Percentiles rank a stretch among this genome's conserved stretches.
These are phyloP conservation scores for Exserohilum rostratum DNA, from an alignment of 2,329 filamentous ascomycete genomes.

Conservation along the genomic window DNA sequence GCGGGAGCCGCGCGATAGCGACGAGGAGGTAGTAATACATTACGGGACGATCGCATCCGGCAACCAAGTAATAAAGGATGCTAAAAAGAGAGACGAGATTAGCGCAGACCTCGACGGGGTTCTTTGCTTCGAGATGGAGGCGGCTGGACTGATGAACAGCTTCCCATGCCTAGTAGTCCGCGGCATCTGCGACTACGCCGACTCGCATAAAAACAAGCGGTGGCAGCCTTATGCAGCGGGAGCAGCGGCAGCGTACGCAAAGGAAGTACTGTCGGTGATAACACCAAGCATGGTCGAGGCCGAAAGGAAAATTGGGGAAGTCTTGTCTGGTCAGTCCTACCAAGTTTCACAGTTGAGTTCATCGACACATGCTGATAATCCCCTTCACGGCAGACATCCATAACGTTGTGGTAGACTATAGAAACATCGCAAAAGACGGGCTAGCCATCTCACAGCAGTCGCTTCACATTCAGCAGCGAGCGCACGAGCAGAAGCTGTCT, in stretches of 20 bases:
- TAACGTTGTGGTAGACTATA: slow-evolving; percentile 6
- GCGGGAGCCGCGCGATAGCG: too few species aligned
- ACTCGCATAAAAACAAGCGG: background rate
- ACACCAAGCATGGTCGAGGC: background rate
- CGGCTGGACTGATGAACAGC: slow-evolving; percentile 3
- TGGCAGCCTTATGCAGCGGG: background rate
- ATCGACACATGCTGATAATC: slow-evolving; percentile 13
- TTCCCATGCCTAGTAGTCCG: slow-evolving; percentile 6
- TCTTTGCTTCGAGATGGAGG: slow-evolving; percentile 8
- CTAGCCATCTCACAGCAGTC: slow-evolving; percentile 4
- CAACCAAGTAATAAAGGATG: background rate
- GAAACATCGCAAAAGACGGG: slow-evolving; percentile 4
- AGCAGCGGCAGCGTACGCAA: background rate
- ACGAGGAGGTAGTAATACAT: slow-evolving; percentile 35
- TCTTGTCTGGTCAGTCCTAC: slow-evolving; percentile 13
- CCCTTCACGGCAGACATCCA: slow-evolving; percentile 15
- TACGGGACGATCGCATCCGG: slow-evolving; percentile 45
- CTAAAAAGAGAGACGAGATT: background rate
- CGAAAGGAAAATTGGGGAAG: slow-evolving; percentile 8
- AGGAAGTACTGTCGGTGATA: background rate
- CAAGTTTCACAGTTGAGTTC: slow-evolving; percentile 1
- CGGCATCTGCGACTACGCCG: slow-evolving; percentile 3
- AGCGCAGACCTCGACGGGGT: slow-evolving; percentile 1
- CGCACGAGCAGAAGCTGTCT: slow-evolving; percentile 18
- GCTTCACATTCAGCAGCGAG: slow-evolving; percentile 17